A percentile compares a stretch with the other conserved stretches of the same genome.
These are phyloP conservation scores for Mycosphaerella sp. DNA, from an alignment of 2,329 filamentous ascomycete species.

Conservation along the genomic window DNA sequence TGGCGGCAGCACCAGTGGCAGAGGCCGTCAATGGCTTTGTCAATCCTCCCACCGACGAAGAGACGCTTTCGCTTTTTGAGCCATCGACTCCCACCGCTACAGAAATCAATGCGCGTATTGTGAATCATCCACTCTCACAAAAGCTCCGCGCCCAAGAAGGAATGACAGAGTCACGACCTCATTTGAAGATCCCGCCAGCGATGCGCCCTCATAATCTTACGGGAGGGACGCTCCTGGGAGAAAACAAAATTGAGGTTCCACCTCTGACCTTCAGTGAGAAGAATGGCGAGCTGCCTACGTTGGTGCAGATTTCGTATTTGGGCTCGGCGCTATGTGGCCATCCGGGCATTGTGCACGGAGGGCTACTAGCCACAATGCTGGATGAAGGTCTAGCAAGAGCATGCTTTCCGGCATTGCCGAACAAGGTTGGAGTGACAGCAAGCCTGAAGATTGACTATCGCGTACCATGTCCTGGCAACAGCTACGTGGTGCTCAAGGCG, in stretches of 20 bases:
- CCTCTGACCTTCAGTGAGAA: slow-evolving; percentile 68
- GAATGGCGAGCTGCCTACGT: slow-evolving; percentile 48
- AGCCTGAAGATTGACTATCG: slow-evolving; percentile 78
- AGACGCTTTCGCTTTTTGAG: slow-evolving; percentile 62
- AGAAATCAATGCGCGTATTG: slow-evolving; percentile 67
- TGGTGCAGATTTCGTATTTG: slow-evolving; percentile 67
- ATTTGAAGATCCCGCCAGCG: slow-evolving; percentile 72
- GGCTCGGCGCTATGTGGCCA: slow-evolving; percentile 80
- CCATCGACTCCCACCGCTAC: slow-evolving; percentile 47
- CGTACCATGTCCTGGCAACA: slow-evolving; percentile 67
- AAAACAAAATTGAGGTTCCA: slow-evolving; percentile 71
- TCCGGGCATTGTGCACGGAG: slow-evolving; percentile 84
- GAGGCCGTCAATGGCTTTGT: slow-evolving; percentile 46
- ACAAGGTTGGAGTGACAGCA: slow-evolving; percentile 80
- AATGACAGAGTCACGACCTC: slow-evolving; percentile 72
- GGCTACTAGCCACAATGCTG: slow-evolving; percentile 81
- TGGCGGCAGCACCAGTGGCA: slow-evolving; percentile 51
- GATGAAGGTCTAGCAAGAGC: slow-evolving; percentile 85
- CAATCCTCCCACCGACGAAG: slow-evolving; percentile 60
- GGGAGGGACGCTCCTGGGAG: slow-evolving; percentile 68
- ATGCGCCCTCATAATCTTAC: slow-evolving; percentile 73
- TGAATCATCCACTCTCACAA: slow-evolving; percentile 66
- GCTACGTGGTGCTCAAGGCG: slow-evolving; percentile 71
- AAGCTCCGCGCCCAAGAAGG: slow-evolving; percentile 60
- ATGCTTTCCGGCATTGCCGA: slow-evolving; percentile 81